Base-by-base conservation (phyloP, 768 basidiomycete genomes). In the Galerina sulciceps region DNA sequence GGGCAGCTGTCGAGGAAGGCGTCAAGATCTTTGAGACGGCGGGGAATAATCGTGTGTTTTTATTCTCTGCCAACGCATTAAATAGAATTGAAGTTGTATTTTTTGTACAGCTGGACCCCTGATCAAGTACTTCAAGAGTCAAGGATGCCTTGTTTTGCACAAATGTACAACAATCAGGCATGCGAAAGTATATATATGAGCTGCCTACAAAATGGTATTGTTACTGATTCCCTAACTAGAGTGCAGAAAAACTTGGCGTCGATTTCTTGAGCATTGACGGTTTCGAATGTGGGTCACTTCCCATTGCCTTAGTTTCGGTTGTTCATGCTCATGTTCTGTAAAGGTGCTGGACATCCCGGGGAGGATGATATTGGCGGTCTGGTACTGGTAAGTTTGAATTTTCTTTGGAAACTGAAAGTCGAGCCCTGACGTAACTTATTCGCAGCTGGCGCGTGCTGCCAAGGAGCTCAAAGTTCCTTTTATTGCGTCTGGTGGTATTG, bases 1-100 rank as follows among this genome's bases (percentile, higher is more conserved):
- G 87, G 36, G 93, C 81, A 8, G 89, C 94, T 9, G 85, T 94
- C 46, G 92, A 91, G 60, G 94, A 96, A 69, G 93, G 93, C 6
- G 83, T 96, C n/a, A 80, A 72, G 66, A 88, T 96, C 42, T 93
- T 95, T 67, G 95, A 97, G 78, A 97, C 95, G 0, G 95, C 95
- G 2, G 96, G 94, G 6, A 93, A 91, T 66, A 94, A 89, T 65
- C 92, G 93, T 93, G 66, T 63, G 90, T 67, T 14, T 35, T 15
- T n/a, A 55, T 43, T 43, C 54, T 36, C 18, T 42, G 46, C 8
- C 26, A 31, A 31, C 2, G n/a, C 15, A 36, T 41, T 55, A 26
- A 11, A 45, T 5, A 34, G 45, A 31, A 43, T 20, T n/a, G 9
- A 46, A 47, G 13, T 55, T 31, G 37, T 36, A 17, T 31, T 23